Percentiles rank a stretch among this genome's conserved stretches.
Conservation (phyloP, 1,139 yeast genomes). For the Candida buenavistaensis region DNA sequence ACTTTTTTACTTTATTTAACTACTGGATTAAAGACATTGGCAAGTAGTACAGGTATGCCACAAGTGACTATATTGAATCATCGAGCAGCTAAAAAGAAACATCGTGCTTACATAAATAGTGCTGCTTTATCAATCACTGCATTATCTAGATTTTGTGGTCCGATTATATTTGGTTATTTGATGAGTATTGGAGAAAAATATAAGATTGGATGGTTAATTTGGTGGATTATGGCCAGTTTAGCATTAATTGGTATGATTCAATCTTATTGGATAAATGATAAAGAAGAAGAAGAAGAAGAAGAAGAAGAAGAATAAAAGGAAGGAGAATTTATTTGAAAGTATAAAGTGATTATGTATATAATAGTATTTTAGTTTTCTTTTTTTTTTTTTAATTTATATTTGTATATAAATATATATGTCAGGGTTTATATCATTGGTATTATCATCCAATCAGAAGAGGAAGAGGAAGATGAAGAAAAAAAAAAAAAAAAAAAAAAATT, state of each 20-base stretch:
- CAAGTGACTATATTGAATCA: slow-evolving; percentile 47
- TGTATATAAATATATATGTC: no score
- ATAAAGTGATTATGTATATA: no score
- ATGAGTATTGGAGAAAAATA: slow-evolving; percentile 46
- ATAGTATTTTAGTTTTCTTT: no score
- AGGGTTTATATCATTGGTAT: no score
- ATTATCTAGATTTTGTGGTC: slow-evolving; percentile 58
- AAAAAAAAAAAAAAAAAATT: no score
- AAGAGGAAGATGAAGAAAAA: no score
- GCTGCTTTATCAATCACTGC: slow-evolving; percentile 51
- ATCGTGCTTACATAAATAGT: slow-evolving; percentile 53
- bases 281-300: slow-evolving; percentile 11
- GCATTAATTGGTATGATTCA: slow-evolving; percentile 13
- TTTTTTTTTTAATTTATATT: no score
- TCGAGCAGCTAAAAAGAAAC: slow-evolving; percentile 48
- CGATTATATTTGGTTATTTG: slow-evolving; percentile 56
- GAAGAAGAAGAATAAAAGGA: neutral
- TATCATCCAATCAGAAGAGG: no score
- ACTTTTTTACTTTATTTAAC: slow-evolving; percentile 22
- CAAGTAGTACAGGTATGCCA: slow-evolving; percentile 44
- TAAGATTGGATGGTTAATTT: slow-evolving; percentile 20
- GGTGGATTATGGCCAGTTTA: slow-evolving; percentile 14
- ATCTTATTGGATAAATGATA: slow-evolving; percentile 13
- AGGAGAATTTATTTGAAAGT: neutral
- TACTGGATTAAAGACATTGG: slow-evolving; percentile 21